These are phyloP conservation scores for Starmerella lactis-condensi DNA, from an alignment of 805 yeast species.

Conservation along the genomic window DNA sequence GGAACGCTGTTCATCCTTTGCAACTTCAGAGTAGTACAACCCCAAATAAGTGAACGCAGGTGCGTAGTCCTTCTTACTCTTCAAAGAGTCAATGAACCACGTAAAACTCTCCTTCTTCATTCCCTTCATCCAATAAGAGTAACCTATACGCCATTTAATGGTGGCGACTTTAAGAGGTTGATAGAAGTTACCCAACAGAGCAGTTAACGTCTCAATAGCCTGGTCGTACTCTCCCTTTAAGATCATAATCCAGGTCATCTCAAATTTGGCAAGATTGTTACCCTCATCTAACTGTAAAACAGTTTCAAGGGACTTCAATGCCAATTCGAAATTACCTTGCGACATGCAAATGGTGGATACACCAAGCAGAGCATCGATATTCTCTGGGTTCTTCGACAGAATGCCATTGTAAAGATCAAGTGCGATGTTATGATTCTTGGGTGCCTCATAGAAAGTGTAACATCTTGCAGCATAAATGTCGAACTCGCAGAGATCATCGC, in stretches of 20 bases:
- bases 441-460: constrained; percentile 75
- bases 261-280: constrained; percentile 42
- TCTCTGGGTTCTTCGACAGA: constrained; percentile 28
- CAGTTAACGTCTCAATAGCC: constrained; percentile 30
- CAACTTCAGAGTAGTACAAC: constrained; percentile 40
- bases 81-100: constrained; percentile 37
- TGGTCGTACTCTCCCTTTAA: constrained; percentile 30
- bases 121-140: constrained; percentile 29
- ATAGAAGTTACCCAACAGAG: constrained; percentile 34
- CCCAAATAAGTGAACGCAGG: constrained; percentile 75
- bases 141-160: constrained; percentile 56
- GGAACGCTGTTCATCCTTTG: constrained; percentile 46
- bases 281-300: constrained; percentile 35
- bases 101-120: constrained; percentile 35
- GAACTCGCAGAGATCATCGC: constrained; percentile 38
- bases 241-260: constrained; percentile 63
- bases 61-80: constrained; percentile 45
- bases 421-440: constrained; percentile 68
- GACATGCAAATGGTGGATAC: constrained; percentile 63
- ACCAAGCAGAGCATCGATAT: constrained; percentile 55
- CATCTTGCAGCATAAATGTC: constrained; percentile 51
- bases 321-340: constrained; percentile 36
- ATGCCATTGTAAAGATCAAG: constrained; percentile 49
- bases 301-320: constrained; percentile 33
- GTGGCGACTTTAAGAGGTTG: constrained; percentile 25